Base-by-base conservation (phyloP, 2,329 filamentous ascomycete genomes). In the Leptographium procerum region DNA sequence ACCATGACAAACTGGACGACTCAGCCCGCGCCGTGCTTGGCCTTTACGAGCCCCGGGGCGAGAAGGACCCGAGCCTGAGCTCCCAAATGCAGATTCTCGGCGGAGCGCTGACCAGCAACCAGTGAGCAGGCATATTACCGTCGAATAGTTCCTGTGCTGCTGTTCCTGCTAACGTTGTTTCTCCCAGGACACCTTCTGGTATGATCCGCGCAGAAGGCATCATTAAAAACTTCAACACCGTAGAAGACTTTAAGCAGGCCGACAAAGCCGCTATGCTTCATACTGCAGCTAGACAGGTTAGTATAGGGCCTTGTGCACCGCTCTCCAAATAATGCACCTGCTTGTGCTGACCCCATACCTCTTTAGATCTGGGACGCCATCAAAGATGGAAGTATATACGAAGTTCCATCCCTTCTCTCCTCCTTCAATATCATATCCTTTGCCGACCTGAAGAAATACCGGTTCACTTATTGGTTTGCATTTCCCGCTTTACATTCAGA, bases 401-500 rank as follows among this genome's bases (percentile, higher is more conserved):
- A 91, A 11, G 89, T 92, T 55, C 94, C 94, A 2, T 96, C 92
- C 5, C 80, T 97, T 2, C 83, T 99, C 22, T 85, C 90, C 5
- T 94, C 89, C 8, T 97, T 96, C 70, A 81, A 89, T 29, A 84
- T 95, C 60, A 83, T 97, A 52, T 96, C 90, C 19, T 99, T 89
- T 70, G 92, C 94, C 62, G 92, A 99, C 69, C 80, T 99, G 36
- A 99, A 99, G 72, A 96, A 95, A 69, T 97, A 97, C 75, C 89
- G 86, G 62, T 96, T 97, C 69, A 90, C 87, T n/a, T 97, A 97
- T 73, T 95, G 95, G 85, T 97, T 97, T 71, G 92, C 88, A 6
- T 99, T 95, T 67, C 94, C 94, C 1, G 91, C 92, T 19, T 79
- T 99, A 51, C 91, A 95, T 69, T 95, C 92, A 4, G 86, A 92